These are phyloP conservation scores for Reticulascus tulasneorum DNA, from an alignment of 2,329 filamentous ascomycete species.

Conservation along the genomic window DNA sequence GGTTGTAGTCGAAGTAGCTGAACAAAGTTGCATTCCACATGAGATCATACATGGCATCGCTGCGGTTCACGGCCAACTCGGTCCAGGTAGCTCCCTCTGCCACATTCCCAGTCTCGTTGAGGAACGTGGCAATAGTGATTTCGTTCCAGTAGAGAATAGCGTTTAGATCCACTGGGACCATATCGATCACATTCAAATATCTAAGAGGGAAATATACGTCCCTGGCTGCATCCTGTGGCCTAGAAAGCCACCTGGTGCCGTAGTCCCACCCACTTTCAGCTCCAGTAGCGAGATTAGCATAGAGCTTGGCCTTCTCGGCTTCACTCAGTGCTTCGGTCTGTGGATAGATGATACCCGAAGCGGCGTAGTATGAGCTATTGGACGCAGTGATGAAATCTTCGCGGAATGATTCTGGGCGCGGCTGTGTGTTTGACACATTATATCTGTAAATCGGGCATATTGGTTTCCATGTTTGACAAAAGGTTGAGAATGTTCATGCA, in stretches of 20 bases:
- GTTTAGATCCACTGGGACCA: slow-evolving; percentile 64
- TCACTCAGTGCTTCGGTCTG: slow-evolving; percentile 46
- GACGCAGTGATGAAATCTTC: slow-evolving; percentile 65
- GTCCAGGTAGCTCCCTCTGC: slow-evolving; percentile 47
- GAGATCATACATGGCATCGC: slow-evolving; percentile 57
- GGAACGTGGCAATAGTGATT: slow-evolving; percentile 52
- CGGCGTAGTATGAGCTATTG: slow-evolving; percentile 59
- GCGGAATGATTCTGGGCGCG: slow-evolving; percentile 62
- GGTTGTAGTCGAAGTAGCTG: slow-evolving; percentile 67
- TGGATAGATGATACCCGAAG: slow-evolving; percentile 55
- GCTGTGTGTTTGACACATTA: slow-evolving; percentile 59
- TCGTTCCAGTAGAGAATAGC: slow-evolving; percentile 66
- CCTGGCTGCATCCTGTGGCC: slow-evolving; percentile 52
- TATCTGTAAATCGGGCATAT: slow-evolving; percentile 45
- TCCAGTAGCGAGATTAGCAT: slow-evolving; percentile 59
- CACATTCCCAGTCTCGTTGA: slow-evolving; percentile 45
- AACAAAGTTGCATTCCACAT: slow-evolving; percentile 62
- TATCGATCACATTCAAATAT: slow-evolving; percentile 54
- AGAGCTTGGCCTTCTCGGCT: slow-evolving; percentile 47
- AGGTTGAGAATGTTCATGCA: not conserved
- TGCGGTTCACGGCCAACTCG: slow-evolving; percentile 46
- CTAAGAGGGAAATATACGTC: slow-evolving; percentile 64
- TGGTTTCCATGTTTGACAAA: slow-evolving; percentile 1
- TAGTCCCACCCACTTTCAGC: slow-evolving; percentile 68
- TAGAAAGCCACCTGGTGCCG: slow-evolving; percentile 52